phyloP scores from a whole-genome alignment of 495 filamentous ascomycete genomes.

The Tirmania nivea region DNA sequence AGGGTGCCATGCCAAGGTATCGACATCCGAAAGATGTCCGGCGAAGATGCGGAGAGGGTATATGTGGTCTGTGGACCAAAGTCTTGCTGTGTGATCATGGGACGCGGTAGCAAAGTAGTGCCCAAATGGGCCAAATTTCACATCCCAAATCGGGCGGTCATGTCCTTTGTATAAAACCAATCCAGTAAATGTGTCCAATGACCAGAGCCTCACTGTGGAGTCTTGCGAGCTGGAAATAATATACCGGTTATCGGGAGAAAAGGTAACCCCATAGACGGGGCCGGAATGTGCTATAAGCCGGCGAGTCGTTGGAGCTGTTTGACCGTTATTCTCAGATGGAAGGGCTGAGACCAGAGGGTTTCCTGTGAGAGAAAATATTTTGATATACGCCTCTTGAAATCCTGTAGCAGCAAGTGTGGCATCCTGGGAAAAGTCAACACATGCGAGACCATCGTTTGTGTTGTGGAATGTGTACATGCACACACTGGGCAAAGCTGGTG shows the following conservation, averaged over 20 bases:
- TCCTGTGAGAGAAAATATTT: constrained; percentile 75
- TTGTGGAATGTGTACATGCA: constrained; percentile 98
- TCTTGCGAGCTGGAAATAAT: constrained; percentile 77
- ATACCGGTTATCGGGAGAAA: constrained; percentile 57
- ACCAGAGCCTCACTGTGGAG: constrained; percentile 76
- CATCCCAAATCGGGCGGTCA: constrained; percentile 66
- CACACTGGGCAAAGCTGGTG: constrained; percentile 34
- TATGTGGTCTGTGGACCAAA: constrained; percentile 81
- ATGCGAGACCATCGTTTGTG: constrained; percentile 65
- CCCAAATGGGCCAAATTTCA: constrained; percentile 79
- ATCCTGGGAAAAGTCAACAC: constrained; percentile 83
- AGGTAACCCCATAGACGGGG: constrained; percentile 71
- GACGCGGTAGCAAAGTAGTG: constrained; percentile 84
- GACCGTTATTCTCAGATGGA: constrained; percentile 11
- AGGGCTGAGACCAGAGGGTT: constrained; percentile 34
- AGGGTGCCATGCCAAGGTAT: constrained; percentile 69
- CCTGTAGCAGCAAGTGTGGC: constrained; percentile 64
- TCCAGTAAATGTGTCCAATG: constrained; percentile 67
- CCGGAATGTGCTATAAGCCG: constrained; percentile 83
- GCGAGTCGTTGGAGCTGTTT: constrained; percentile 33
- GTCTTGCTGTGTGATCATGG: constrained; percentile 68
- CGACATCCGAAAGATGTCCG: constrained; percentile 77
- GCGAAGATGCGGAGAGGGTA: constrained; percentile 72
- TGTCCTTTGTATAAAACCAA: constrained; percentile 86
- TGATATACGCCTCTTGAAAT: constrained; percentile 81